Percentiles rank a stretch among this genome's conserved stretches.
Conservation (phyloP, 768 basidiomycete genomes). For the Mycena polygramma region DNA sequence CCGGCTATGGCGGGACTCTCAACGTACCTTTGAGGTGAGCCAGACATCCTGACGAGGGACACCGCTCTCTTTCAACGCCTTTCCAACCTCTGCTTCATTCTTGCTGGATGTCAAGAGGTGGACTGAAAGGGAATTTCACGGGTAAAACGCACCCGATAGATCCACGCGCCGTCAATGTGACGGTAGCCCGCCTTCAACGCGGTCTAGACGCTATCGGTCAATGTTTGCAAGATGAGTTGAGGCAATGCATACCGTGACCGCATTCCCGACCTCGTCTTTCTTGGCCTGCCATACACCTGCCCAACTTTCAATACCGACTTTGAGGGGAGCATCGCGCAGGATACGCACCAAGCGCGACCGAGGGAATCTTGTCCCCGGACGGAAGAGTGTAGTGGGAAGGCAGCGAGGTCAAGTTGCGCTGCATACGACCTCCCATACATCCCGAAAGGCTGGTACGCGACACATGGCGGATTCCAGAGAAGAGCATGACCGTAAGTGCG, state of each 20-base stretch:
- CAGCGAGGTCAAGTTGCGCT: slow-evolving; percentile 40
- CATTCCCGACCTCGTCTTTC: slow-evolving; percentile 71
- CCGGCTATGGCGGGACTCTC: not conserved
- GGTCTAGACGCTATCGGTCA: slow-evolving; percentile 48
- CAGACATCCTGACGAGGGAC: slow-evolving; percentile 75
- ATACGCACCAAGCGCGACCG: slow-evolving; percentile 70
- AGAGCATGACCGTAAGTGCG: slow-evolving; percentile 8
- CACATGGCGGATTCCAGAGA: slow-evolving; percentile 25
- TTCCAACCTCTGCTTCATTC: slow-evolving; percentile 81
- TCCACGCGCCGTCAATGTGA: slow-evolving; percentile 83
- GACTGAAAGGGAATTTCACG: not conserved
- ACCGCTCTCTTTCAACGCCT: slow-evolving; percentile 69
- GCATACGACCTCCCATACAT: not conserved
- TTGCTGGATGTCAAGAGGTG: slow-evolving; percentile 34
- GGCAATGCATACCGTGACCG: slow-evolving; percentile 64
- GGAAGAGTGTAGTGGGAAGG: slow-evolving; percentile 70
- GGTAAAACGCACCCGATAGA: slow-evolving; percentile 60
- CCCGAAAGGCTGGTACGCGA: slow-evolving; percentile 15
- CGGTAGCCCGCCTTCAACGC: slow-evolving; percentile 75
- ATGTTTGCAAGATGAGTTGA: not conserved
- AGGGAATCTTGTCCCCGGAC: slow-evolving; percentile 77
- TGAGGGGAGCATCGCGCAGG: not conserved
- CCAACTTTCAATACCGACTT: slow-evolving; percentile 6
- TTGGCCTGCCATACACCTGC: slow-evolving; percentile 75
- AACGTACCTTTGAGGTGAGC: slow-evolving; percentile 70